phyloP scores from a whole-genome alignment of 495 filamentous ascomycete species.

The Daldinia loculata region DNA sequence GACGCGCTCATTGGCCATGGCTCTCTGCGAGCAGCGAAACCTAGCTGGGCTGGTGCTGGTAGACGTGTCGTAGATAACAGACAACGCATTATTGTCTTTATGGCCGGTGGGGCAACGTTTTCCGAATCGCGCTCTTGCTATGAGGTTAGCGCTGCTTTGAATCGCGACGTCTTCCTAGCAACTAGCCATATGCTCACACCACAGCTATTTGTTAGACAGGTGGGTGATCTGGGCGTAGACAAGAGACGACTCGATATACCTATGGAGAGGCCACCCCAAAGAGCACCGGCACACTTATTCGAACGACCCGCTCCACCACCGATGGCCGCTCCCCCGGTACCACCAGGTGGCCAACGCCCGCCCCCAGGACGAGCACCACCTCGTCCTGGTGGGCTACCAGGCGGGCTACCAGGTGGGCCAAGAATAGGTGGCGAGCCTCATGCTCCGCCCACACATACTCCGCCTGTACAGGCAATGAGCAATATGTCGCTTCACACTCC shows the following conservation, averaged over 20 bases:
- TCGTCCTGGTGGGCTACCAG: constrained; percentile 42
- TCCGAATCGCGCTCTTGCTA: constrained; percentile 90
- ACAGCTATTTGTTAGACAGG: constrained; percentile 78
- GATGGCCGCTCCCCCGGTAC: constrained; percentile 46
- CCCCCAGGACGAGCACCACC: constrained; percentile 40
- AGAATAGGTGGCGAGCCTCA: constrained; percentile 41
- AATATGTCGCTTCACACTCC: constrained; percentile 64
- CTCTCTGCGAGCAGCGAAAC: constrained; percentile 86
- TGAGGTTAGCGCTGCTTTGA: constrained; percentile 74
- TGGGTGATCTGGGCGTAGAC: constrained; percentile 79
- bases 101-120: constrained; percentile 95
- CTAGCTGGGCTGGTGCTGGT: constrained; percentile 90
- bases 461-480: constrained; percentile 67
- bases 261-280: constrained; percentile 78
- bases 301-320: constrained; percentile 71
- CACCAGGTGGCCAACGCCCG: constrained; percentile 48
- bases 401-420: constrained; percentile 40
- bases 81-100: constrained; percentile 92
- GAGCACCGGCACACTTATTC: constrained; percentile 85
- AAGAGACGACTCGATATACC: constrained; percentile 81
- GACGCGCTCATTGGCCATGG: constrained; percentile 65
- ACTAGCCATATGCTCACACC: constrained; percentile 92
- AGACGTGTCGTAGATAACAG: constrained; percentile 78
- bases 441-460: constrained; percentile 58
- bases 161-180: constrained; percentile 87